Evolutionary conservation across 2,329 filamentous ascomycete species (phyloP).

Genomic region (Fusarium pilosicola): DNA sequence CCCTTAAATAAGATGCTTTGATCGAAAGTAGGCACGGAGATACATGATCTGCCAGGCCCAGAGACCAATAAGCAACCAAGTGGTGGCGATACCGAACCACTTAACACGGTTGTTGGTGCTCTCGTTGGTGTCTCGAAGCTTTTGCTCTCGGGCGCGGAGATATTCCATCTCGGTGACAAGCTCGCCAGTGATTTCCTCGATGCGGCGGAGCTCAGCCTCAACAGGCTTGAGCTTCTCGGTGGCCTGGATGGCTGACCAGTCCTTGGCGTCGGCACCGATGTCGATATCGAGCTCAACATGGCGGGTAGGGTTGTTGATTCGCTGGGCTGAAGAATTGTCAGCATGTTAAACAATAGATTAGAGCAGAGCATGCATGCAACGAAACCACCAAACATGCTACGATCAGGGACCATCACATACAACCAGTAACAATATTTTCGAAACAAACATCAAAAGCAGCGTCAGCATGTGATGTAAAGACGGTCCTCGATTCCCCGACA

Average conservation of each 20-base stretch:
- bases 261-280: slow-evolving; percentile 95
- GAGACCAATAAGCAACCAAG: slow-evolving; percentile 86
- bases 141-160: slow-evolving; percentile 88
- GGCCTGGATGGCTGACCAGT: slow-evolving; percentile 96
- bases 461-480: slow-evolving; percentile 92
- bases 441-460: slow-evolving; percentile 97
- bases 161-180: slow-evolving; percentile 97
- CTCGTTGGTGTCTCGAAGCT: slow-evolving; percentile 97
- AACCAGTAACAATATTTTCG: slow-evolving; percentile 79
- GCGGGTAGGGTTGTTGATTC: slow-evolving; percentile 62
- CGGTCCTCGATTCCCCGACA: slow-evolving; percentile 88
- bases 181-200: slow-evolving; percentile 90
- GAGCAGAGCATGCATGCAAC: slow-evolving; percentile 22
- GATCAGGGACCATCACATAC: slow-evolving; percentile 61
- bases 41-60: slow-evolving; percentile 99
- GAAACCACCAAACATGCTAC: background rate
- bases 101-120: slow-evolving; percentile 99
- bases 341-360: background rate
- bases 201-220: slow-evolving; percentile 90
- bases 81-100: slow-evolving; percentile 96
- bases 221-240: slow-evolving; percentile 98
- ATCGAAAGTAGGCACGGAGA: slow-evolving; percentile 94
- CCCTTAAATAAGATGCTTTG: slow-evolving; percentile 54
- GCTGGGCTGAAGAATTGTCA: slow-evolving; percentile 37
- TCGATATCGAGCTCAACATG: slow-evolving; percentile 93